Conservation (phyloP, 2,329 filamentous ascomycete species). For the Cordyceps fumosorosea region DNA sequence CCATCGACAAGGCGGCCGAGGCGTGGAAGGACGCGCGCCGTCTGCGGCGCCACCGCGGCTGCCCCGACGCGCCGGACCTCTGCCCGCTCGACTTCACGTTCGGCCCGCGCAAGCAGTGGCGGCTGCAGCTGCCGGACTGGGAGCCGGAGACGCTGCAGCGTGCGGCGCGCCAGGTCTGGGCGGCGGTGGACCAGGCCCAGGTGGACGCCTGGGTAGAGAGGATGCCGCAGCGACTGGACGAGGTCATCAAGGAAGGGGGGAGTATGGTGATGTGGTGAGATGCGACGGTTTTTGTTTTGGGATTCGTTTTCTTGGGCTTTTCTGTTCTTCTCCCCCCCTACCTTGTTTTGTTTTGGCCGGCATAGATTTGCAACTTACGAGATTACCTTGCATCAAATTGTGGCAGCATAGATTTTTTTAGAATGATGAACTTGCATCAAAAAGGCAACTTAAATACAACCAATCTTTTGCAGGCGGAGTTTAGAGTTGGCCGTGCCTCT, state of each 20-base stretch:
- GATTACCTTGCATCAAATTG: neutral
- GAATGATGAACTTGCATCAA: neutral
- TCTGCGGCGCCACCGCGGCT: conserved; percentile 28
- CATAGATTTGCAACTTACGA: neutral
- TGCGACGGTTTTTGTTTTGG: neutral
- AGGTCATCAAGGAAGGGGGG: conserved; percentile 27
- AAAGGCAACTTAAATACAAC: neutral
- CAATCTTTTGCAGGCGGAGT: neutral
- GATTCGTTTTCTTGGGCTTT: neutral
- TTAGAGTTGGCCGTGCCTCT: neutral
- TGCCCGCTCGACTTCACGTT: conserved; percentile 30
- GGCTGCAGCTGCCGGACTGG: conserved; percentile 24
- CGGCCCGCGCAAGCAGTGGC: conserved; percentile 30
- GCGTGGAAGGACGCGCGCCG: conserved; percentile 30
- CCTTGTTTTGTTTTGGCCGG: neutral
- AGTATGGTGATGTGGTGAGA: conserved; percentile 25
- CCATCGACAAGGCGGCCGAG: conserved; percentile 30
- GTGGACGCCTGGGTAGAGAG: conserved; percentile 32
- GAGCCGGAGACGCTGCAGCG: conserved; percentile 27
- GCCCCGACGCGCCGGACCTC: conserved; percentile 31
- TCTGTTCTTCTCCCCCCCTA: neutral
- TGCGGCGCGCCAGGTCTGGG: conserved; percentile 23
- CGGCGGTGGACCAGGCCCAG: conserved; percentile 17
- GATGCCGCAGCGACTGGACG: conserved; percentile 28
- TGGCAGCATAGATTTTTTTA: neutral